Base-by-base conservation (phyloP, 1,139 yeast species). In the Zygosaccharomyces pseudobailii region DNA sequence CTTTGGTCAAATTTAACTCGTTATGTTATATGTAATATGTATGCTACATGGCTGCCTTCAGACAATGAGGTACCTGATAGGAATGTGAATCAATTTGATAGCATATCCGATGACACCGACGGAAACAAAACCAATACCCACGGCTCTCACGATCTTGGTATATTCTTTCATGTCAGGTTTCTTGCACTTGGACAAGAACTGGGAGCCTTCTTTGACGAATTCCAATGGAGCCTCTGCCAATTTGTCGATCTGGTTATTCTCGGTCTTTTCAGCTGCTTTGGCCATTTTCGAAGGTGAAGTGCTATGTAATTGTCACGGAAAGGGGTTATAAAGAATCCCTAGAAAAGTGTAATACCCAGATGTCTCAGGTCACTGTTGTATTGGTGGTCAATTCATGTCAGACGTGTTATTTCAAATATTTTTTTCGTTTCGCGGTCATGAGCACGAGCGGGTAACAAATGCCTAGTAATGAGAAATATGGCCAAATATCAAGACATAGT, bases 51-150 rank as follows among this genome's bases (percentile, higher is more conserved):
- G 34, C 13, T 32, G 31, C 35, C 10, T 50, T 75, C 78, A 90
- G 58, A 90, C 97, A 73, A 90, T 89, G 74, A 90, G 82, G 73
- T 89, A 94, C 75, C 97, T 86, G 74, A 90, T 89, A 66, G 98
- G 98, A 63, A 90, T 90, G 72, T 90, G 98, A 63, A 90, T 79
- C 68, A 90, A 79, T 74, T 92, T 92, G 71, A 92, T 95, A 63
- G 84, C 87, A 73, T 89, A 92, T 51, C 98, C 98, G 63, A 92
- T 95, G 63, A 88, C 86, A 63, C 98, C 98, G 92, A 92, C 94
- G 80, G 90, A 90, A 60, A 90, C 74, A 72, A 90, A 92, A 61
- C 98, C 98, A 58, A 89, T 78, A 63, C 97, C 97, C 49, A 92
- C 97, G 48, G 97, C 97, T 72, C 92, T 84, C 58, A 92, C 79